Percentiles rank a stretch among this genome's conserved stretches.
These are phyloP conservation scores for Heterobasidion annosum DNA, from an alignment of 1,284 basidiomycete genomes.

Conservation along the genomic window DNA sequence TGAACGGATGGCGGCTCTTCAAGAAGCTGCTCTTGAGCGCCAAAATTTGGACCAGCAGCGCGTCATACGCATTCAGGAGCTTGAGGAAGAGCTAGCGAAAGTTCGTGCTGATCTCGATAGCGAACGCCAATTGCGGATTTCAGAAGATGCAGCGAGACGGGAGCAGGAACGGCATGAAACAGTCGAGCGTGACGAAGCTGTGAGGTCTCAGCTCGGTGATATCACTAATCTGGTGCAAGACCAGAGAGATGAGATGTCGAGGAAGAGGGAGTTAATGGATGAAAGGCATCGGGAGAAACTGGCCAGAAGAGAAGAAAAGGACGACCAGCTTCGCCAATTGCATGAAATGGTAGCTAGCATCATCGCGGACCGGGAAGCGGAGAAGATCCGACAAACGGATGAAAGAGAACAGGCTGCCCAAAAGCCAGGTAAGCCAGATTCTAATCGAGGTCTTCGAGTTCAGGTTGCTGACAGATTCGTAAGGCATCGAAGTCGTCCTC, in stretches of 20 bases:
- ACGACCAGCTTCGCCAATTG: slow-evolving; percentile 40
- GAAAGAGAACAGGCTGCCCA: slow-evolving; percentile 34
- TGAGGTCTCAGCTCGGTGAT: slow-evolving; percentile 52
- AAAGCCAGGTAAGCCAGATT: slow-evolving; percentile 34
- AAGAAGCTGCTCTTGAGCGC: slow-evolving; percentile 3
- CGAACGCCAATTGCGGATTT: slow-evolving; percentile 45
- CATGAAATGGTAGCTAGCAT: slow-evolving; percentile 50
- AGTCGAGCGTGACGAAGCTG: slow-evolving; percentile 46
- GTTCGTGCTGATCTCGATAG: slow-evolving; percentile 43
- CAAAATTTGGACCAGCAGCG: slow-evolving; percentile 38
- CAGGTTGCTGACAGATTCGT: not conserved
- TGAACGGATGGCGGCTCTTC: slow-evolving; percentile 36
- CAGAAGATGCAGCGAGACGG: slow-evolving; percentile 50
- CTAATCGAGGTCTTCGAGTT: not conserved
- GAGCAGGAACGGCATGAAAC: slow-evolving; percentile 49
- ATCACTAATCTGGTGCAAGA: slow-evolving; percentile 61
- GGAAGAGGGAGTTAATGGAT: slow-evolving; percentile 48
- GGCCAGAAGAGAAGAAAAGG: slow-evolving; percentile 42
- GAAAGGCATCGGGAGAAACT: slow-evolving; percentile 51
- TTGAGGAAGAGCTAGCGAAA: slow-evolving; percentile 55
- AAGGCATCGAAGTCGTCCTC: slow-evolving; percentile 44
- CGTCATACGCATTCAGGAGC: slow-evolving; percentile 40
- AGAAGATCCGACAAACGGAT: slow-evolving; percentile 40
- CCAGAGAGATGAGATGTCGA: slow-evolving; percentile 44
- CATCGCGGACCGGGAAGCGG: slow-evolving; percentile 39